Conservation (phyloP, 2,329 filamentous ascomycete species). For the Beauveria bassiana region DNA sequence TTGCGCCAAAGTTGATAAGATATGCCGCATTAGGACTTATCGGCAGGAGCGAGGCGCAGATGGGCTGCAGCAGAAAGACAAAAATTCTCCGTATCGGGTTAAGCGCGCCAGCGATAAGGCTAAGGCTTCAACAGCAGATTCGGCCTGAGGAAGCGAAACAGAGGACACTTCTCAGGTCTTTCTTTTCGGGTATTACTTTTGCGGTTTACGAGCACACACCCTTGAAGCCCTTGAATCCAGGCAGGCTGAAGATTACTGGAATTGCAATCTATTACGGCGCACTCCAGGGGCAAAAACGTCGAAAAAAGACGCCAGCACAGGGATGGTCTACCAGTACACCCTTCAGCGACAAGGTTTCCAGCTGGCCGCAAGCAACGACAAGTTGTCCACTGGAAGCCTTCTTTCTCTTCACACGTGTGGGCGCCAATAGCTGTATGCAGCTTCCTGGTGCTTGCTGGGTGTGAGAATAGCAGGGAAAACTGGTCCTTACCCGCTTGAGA, state of each 20-base stretch:
- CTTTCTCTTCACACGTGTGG: constrained; percentile 6
- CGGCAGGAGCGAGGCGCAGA: constrained; percentile 3
- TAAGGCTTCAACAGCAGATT: constrained; percentile 4
- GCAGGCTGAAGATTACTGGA: not conserved
- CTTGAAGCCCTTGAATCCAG: not conserved
- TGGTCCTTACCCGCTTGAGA: not conserved
- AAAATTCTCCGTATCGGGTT: constrained; percentile 4
- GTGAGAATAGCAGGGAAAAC: constrained; percentile 2
- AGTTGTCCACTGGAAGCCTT: not conserved
- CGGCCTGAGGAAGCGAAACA: constrained; percentile 12
- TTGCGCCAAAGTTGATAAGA: constrained; percentile 4
- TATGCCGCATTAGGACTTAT: constrained; percentile 13
- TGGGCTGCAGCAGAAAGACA: constrained; percentile 8
- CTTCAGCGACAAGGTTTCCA: not conserved
- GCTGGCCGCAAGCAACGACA: not conserved
- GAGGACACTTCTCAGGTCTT: not conserved
- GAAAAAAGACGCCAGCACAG: not conserved
- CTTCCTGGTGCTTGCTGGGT: not conserved
- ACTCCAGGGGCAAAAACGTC: not conserved
- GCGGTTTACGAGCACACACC: not conserved
- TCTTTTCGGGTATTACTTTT: constrained; percentile 2
- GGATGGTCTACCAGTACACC: not conserved
- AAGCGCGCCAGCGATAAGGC: constrained; percentile 10
- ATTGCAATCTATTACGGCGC: not conserved
- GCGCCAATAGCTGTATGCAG: not conserved